phyloP scores from a whole-genome alignment of 202 grass and related monocot genomes.

The Setaria italica region DNA sequence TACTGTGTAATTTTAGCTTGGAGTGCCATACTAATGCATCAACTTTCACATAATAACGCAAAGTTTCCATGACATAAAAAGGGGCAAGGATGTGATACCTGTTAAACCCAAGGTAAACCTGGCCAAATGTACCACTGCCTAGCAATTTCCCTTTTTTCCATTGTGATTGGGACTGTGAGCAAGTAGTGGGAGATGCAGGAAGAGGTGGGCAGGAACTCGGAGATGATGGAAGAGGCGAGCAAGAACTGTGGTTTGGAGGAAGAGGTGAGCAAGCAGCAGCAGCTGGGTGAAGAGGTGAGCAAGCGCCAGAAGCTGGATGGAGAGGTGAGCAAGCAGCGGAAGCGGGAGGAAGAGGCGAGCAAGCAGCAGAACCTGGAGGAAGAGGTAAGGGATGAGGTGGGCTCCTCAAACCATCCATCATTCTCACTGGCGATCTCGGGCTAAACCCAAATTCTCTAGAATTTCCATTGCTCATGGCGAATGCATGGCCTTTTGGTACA shows the following conservation, averaged over 20 bases:
- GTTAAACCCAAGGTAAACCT: conserved; percentile 98
- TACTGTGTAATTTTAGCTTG: conserved; percentile 12
- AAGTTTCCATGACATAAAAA: not conserved
- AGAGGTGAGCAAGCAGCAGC: conserved; percentile 47
- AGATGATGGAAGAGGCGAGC: conserved; percentile 55
- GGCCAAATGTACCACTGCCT: conserved; percentile 95
- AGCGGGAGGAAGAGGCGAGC: conserved; percentile 51
- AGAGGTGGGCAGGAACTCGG: conserved; percentile 47
- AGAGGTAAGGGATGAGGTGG: conserved; percentile 82
- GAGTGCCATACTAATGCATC: conserved; percentile 17
- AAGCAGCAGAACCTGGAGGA: conserved; percentile 62
- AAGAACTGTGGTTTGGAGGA: conserved; percentile 34
- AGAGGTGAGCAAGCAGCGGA: conserved; percentile 30
- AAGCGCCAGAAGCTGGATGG: conserved; percentile 3
- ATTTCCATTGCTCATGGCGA: conserved; percentile 54
- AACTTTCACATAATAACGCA: conserved; percentile 16
- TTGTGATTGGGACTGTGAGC: conserved; percentile 55
- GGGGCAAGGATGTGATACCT: conserved; percentile 48
- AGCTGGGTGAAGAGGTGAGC: conserved; percentile 16
- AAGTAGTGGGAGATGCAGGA: conserved; percentile 35
- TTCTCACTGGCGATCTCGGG: conserved; percentile 53
- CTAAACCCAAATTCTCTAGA: conserved; percentile 63
- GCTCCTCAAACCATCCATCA: conserved; percentile 56
- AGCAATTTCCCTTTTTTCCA: conserved; percentile 94
- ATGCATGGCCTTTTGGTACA: conserved; percentile 49